phyloP scores from a whole-genome alignment of 2,329 filamentous ascomycete genomes.

The Geosmithia flava region DNA sequence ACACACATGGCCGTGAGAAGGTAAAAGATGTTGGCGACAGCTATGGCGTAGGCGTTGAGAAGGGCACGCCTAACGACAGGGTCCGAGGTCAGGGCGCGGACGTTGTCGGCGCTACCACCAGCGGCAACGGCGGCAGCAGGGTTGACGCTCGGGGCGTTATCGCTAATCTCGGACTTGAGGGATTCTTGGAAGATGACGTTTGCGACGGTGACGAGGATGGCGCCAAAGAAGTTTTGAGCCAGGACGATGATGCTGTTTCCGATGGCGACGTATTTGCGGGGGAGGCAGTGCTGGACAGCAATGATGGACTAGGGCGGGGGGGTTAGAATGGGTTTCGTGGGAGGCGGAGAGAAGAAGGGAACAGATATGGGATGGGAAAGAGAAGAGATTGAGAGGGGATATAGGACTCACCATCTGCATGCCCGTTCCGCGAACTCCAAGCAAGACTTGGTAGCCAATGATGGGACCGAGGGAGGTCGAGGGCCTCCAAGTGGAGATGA shows the following conservation, averaged over 20 bases:
- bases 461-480: conserved; percentile 19
- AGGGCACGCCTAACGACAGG: conserved; percentile 3
- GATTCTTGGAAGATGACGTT: conserved; percentile 8
- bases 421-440: conserved; percentile 11
- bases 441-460: conserved; percentile 35
- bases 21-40: conserved; percentile 6
- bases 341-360: background rate
- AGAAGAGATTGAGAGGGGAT: conserved; percentile 3
- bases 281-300: conserved; percentile 1
- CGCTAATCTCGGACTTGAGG: conserved; percentile 2
- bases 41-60: conserved; percentile 4
- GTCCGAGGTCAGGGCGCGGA: conserved; percentile 4
- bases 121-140: conserved; percentile 6
- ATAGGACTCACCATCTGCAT: conserved; percentile 5
- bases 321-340: background rate
- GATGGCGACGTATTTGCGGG: conserved; percentile 2
- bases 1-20: conserved; percentile 4
- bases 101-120: conserved; percentile 7
- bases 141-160: conserved; percentile 3
- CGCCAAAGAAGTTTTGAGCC: conserved; percentile 28
- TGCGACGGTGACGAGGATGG: conserved; percentile 6
- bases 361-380: background rate
- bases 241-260: conserved; percentile 11
- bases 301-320: conserved; percentile 4
- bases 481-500: conserved; percentile 23